Evolutionary conservation across 768 basidiomycete genomes (phyloP).

Genomic region (Xanthoconium stramineum): DNA sequence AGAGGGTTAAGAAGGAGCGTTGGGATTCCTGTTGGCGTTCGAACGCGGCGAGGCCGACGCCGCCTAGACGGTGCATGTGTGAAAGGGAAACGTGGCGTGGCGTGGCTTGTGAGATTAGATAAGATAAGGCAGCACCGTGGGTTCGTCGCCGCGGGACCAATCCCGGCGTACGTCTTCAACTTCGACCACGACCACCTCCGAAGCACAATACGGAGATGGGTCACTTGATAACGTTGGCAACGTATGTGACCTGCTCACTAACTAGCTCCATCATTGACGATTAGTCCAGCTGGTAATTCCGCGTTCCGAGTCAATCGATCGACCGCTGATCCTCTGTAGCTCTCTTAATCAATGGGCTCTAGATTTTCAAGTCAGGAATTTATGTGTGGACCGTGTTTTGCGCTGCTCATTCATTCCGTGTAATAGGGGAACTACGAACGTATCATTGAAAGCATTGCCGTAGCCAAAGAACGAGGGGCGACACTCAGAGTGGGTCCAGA

Average conservation of each 20-base stretch:
- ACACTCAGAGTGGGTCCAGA: slow-evolving; percentile 94
- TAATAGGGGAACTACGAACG: slow-evolving; percentile 87
- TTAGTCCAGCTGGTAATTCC: slow-evolving; percentile 24
- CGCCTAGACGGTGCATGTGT: slow-evolving; percentile 68
- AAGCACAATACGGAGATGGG: slow-evolving; percentile 49
- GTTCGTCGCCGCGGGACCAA: too few relatives aligned
- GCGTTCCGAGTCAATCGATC: neutral
- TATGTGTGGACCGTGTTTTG: neutral
- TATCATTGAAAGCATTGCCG: slow-evolving; percentile 80
- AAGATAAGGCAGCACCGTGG: slow-evolving; percentile 2
- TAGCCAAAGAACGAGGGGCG: slow-evolving; percentile 87
- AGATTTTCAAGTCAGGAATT: slow-evolving; percentile 76
- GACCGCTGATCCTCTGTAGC: slow-evolving; percentile 40
- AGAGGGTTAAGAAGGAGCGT: slow-evolving; percentile 78
- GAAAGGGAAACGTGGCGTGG: neutral
- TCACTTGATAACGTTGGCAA: slow-evolving; percentile 84
- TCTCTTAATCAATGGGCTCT: slow-evolving; percentile 97
- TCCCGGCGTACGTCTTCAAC: neutral
- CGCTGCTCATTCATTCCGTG: neutral
- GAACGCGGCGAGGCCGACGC: slow-evolving; percentile 86
- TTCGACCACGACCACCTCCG: neutral
- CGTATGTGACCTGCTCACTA: slow-evolving; percentile 46
- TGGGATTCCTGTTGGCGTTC: slow-evolving; percentile 83
- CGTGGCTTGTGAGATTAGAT: slow-evolving; percentile 12
- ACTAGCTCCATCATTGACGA: neutral